Conservation (phyloP, 495 filamentous ascomycete species). For the Penicillium coprophilum region DNA sequence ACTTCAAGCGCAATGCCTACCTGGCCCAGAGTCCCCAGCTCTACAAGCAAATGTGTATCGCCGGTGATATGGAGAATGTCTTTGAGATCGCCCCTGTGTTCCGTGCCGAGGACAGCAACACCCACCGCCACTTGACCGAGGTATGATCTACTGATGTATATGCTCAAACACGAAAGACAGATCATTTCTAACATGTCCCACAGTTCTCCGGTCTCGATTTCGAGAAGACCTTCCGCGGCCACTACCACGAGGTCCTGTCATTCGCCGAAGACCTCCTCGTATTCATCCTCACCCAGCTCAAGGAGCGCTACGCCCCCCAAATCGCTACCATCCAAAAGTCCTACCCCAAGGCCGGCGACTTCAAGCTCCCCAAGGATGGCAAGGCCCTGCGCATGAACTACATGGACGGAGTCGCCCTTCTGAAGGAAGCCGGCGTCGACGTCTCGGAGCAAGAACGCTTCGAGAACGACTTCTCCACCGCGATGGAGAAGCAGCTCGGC, state of each 20-base stretch:
- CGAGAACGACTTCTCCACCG: slow-evolving; percentile 61
- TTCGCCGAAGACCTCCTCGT: slow-evolving; percentile 84
- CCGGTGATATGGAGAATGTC: slow-evolving; percentile 84
- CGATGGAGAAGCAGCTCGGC: slow-evolving; percentile 89
- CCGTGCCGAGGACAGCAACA: slow-evolving; percentile 95
- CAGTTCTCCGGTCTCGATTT: slow-evolving; percentile 93
- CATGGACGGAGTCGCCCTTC: slow-evolving; percentile 76
- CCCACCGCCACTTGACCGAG: slow-evolving; percentile 93
- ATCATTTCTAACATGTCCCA: slow-evolving; percentile 9
- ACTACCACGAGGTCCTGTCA: slow-evolving; percentile 83
- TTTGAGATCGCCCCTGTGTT: slow-evolving; percentile 91
- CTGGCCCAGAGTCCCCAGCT: slow-evolving; percentile 93
- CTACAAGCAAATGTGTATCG: slow-evolving; percentile 96
- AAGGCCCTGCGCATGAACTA: slow-evolving; percentile 82
- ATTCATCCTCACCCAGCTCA: slow-evolving; percentile 78
- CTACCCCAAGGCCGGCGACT: slow-evolving; percentile 57
- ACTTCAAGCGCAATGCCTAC: slow-evolving; percentile 83
- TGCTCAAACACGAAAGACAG: slow-evolving; percentile 53
- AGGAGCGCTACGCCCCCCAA: slow-evolving; percentile 63
- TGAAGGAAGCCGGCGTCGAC: slow-evolving; percentile 77
- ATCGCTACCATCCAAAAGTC: slow-evolving; percentile 66
- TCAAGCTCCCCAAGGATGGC: slow-evolving; percentile 60
- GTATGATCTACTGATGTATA: slow-evolving; percentile 30
- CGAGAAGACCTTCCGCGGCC: slow-evolving; percentile 88
- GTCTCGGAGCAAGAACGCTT: slow-evolving; percentile 78